A percentile compares a stretch with the other conserved stretches of the same genome.
Evolutionary conservation across 768 basidiomycete genomes (phyloP).

Genomic region (Tephrocybe sp.): DNA sequence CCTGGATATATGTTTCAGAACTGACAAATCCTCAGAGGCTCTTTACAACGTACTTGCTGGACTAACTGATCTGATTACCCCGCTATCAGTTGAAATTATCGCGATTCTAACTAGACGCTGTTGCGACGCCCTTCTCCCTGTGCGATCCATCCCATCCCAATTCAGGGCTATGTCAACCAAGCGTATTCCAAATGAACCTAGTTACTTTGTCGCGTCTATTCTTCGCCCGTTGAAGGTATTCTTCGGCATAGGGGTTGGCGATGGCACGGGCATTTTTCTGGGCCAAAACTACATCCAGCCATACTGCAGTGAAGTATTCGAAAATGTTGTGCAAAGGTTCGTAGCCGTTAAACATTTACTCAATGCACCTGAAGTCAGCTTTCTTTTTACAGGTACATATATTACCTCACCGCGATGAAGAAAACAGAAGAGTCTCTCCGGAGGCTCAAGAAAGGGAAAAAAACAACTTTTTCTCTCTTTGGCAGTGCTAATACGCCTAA

Average conservation of each 20-base stretch:
- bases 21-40: conserved; percentile 38
- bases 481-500: conserved; percentile 43
- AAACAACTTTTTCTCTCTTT: conserved; percentile 76
- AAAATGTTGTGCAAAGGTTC: conserved; percentile 66
- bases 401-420: conserved; percentile 78
- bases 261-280: conserved; percentile 59
- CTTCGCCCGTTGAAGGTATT: conserved; percentile 77
- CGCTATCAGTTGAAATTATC: conserved; percentile 63
- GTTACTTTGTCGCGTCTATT: conserved; percentile 81
- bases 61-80: conserved; percentile 50
- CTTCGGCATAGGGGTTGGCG: conserved; percentile 57
- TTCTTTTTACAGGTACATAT: conserved; percentile 58
- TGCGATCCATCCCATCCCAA: conserved; percentile 87
- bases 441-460: conserved; percentile 85
- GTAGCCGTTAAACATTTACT: conserved; percentile 1
- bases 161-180: conserved; percentile 83
- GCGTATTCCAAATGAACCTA: conserved; percentile 71
- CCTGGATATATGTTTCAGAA: background rate
- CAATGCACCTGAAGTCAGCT: background rate
- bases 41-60: conserved; percentile 50
- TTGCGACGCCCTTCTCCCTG: conserved; percentile 78
- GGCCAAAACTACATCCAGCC: conserved; percentile 48
- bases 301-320: conserved; percentile 64
- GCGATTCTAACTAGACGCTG: conserved; percentile 75
- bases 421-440: conserved; percentile 91